Conservation (phyloP, 108 stramenopile species). For the Cyclotella sp. region DNA sequence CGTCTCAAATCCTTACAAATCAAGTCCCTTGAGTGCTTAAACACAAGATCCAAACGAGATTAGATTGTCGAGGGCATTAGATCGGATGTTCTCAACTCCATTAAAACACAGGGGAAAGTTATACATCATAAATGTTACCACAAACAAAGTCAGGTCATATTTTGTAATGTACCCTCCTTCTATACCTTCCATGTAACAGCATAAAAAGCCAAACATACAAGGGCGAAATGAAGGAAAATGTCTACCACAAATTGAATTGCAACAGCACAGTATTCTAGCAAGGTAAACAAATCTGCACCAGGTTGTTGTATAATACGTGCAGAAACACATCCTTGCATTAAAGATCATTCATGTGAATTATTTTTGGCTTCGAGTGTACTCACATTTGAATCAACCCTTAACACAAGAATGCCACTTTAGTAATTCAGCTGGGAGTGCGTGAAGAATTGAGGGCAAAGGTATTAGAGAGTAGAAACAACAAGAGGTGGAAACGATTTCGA, state of each 20-base stretch:
- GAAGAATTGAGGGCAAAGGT: too few relatives aligned
- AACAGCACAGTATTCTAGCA: slow-evolving; percentile 35
- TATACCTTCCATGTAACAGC: slow-evolving; percentile 51
- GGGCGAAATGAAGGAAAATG: slow-evolving; percentile 48
- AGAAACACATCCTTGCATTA: slow-evolving; percentile 53
- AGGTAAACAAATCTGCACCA: slow-evolving; percentile 53
- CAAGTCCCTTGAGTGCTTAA: too few relatives aligned
- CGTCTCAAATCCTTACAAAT: too few relatives aligned
- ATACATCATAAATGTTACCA: not conserved
- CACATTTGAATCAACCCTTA: too few relatives aligned
- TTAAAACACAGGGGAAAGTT: not conserved
- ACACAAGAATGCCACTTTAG: too few relatives aligned
- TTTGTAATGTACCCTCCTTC: slow-evolving; percentile 58
- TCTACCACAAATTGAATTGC: slow-evolving; percentile 3
- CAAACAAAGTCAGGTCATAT: too few relatives aligned
- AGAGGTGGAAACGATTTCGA: not conserved
- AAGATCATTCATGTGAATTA: not conserved
- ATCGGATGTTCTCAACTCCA: not conserved
- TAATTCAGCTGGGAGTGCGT: too few relatives aligned
- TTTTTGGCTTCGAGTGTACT: not conserved
- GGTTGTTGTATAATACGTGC: slow-evolving; percentile 41
- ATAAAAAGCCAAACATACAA: slow-evolving; percentile 29
- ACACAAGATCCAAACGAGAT: too few relatives aligned
- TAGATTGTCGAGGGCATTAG: not conserved
- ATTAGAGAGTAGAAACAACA: not conserved